Percentiles rank a stretch among this genome's conserved stretches.
Evolutionary conservation across 1,284 basidiomycete genomes (phyloP).

Genomic region (Ceratobasidium sp.): DNA sequence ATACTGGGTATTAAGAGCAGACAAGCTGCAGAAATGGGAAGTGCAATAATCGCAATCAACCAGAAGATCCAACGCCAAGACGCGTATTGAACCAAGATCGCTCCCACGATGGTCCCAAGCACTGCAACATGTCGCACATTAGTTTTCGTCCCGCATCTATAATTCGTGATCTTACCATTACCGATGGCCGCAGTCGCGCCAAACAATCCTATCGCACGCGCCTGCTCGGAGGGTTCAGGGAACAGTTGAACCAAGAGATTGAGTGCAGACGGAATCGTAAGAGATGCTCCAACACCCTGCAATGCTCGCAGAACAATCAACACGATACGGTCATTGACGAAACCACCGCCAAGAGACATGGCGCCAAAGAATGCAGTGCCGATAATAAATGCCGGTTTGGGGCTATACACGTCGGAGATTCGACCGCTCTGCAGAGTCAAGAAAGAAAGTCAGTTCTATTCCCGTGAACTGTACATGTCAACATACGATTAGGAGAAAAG

Average conservation of each 20-base stretch:
- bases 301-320: slow-evolving; percentile 42
- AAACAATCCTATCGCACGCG: slow-evolving; percentile 63
- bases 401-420: slow-evolving; percentile 45
- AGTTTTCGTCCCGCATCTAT: slow-evolving; percentile 51
- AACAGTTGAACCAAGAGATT: slow-evolving; percentile 63
- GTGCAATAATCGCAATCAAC: slow-evolving; percentile 60
- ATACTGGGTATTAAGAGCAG: slow-evolving; percentile 57
- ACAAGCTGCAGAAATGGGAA: slow-evolving; percentile 57
- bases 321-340: slow-evolving; percentile 40
- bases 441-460: background rate
- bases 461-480: background rate
- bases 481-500: slow-evolving; percentile 38
- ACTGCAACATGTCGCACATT: slow-evolving; percentile 50
- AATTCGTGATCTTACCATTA: slow-evolving; percentile 57
- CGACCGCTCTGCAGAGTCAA: slow-evolving; percentile 32
- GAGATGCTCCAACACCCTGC: slow-evolving; percentile 42
- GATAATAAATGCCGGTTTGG: slow-evolving; percentile 41
- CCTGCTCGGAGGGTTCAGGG: slow-evolving; percentile 61
- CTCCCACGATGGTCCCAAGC: slow-evolving; percentile 57
- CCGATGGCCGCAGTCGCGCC: slow-evolving; percentile 63
- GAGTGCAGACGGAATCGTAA: slow-evolving; percentile 64
- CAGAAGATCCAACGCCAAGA: slow-evolving; percentile 64
- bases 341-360: slow-evolving; percentile 46
- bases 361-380: slow-evolving; percentile 40
- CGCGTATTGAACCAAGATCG: slow-evolving; percentile 58